Evolutionary conservation across 1,284 basidiomycete genomes (phyloP).

Genomic region (Tilletia horrida): DNA sequence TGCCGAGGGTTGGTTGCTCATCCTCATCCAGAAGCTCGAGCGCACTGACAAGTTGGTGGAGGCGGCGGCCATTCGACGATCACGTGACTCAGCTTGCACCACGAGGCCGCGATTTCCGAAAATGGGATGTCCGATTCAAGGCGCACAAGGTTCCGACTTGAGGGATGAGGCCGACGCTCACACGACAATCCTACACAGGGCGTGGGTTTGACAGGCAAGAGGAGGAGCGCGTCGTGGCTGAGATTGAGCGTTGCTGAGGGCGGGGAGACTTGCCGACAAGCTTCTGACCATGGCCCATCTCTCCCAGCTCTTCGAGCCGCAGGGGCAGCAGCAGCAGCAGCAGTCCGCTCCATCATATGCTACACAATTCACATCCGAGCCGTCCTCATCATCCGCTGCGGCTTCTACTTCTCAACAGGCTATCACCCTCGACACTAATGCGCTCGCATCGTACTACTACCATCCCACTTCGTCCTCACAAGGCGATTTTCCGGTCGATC

Average conservation of each 20-base stretch:
- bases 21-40: no score
- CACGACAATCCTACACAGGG: neutral
- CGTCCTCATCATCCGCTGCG: neutral
- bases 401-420: neutral
- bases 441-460: conserved; percentile 12
- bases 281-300: conserved; percentile 9
- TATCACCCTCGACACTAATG: conserved; percentile 1
- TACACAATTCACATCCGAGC: no score
- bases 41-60: neutral
- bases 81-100: no score
- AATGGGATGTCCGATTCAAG: no score
- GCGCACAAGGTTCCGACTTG: neutral
- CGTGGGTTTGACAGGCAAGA: neutral
- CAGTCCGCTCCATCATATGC: neutral
- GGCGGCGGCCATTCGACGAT: no score
- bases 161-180: neutral
- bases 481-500: conserved; percentile 14
- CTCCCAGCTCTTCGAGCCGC: conserved; percentile 8
- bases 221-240: neutral
- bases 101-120: neutral
- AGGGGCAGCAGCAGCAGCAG: neutral
- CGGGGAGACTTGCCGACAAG: neutral
- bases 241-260: neutral
- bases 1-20: neutral
- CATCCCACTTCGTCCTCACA: neutral